Base-by-base conservation (phyloP, 2,329 filamentous ascomycete genomes). In the Pseudocercospora fijiensis region DNA sequence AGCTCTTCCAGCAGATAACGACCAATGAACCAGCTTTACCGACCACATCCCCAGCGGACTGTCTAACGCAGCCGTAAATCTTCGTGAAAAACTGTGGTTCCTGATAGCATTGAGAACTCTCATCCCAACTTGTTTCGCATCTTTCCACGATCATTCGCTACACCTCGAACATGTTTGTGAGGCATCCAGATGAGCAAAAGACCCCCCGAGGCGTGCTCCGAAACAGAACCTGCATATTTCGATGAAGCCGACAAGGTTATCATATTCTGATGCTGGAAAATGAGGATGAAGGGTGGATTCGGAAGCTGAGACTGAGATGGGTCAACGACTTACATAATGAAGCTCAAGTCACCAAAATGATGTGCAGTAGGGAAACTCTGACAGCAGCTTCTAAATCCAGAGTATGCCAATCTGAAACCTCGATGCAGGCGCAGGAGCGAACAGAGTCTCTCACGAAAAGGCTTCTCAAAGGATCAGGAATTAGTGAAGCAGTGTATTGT, bases 401-500 rank as follows among this genome's bases (percentile, higher is more conserved):
- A 22, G 16, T 26, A 22, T 22, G 47, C 18, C 47, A 24, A 51
- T 51, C 47, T 51, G 47, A 51, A 51, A 51, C 47, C 22, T 51
- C 47, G 22, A 51, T 26, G 47, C 47, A 51, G 10, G 47, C 18
- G 18, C 22, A 51, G 11, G 11, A 16, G 11, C 13, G 13, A 24
- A 26, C 18, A 27, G 9, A 18, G 13, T 51, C 47, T 51, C 18
- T 26, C 13, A 16, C 1, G 22, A 16, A 26, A 27, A 26, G 47
- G 18, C 47, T 47, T 7, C n/a, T 9, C n/a, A 47, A 47, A n/a
- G n/a, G 72, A 74, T 62, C 61, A 69, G 65, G 56, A 64, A 55
- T 61, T 74, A 20, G 68, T 74, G 8, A 72, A 24, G 41, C 56
- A 74, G 68, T 72, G 71, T 62, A 64, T 74, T 60, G 72, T 70